These are phyloP conservation scores for Periconia macrospinosa DNA, from an alignment of 2,329 filamentous ascomycete species.

Conservation along the genomic window DNA sequence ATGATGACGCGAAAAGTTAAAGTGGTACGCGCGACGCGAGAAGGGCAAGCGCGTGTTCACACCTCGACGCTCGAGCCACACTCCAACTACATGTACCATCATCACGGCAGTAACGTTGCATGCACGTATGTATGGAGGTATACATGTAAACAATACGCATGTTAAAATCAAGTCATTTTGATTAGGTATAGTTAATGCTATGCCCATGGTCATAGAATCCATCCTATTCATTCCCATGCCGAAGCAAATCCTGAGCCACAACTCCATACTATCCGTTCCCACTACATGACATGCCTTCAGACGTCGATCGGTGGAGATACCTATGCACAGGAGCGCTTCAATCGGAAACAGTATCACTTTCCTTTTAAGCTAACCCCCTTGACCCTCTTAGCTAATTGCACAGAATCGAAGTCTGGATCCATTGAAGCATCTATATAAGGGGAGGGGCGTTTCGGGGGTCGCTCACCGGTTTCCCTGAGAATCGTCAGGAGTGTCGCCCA, in stretches of 20 bases:
- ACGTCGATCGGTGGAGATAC: slow-evolving; percentile 9
- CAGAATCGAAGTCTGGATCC: slow-evolving; percentile 55
- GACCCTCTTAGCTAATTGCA: slow-evolving; percentile 66
- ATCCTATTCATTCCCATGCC: not conserved
- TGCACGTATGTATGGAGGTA: too few species aligned
- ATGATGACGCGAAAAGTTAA: slow-evolving; percentile 20
- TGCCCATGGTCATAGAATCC: not conserved
- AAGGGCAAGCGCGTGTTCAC: slow-evolving; percentile 31
- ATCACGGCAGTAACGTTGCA: too few species aligned
- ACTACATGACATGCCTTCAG: not conserved
- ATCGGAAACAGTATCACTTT: slow-evolving; percentile 23
- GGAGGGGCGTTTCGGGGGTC: slow-evolving; percentile 72
- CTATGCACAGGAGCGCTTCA: slow-evolving; percentile 11
- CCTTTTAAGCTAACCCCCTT: slow-evolving; percentile 61
- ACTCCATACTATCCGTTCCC: not conserved
- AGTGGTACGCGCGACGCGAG: slow-evolving; percentile 36
- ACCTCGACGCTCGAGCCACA: slow-evolving; percentile 23
- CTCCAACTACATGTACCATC: too few species aligned
- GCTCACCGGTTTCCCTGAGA: slow-evolving; percentile 96
- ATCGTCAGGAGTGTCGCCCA: slow-evolving; percentile 95
- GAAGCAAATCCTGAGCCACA: not conserved
- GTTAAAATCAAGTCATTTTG: not conserved
- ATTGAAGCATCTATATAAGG: slow-evolving; percentile 29
- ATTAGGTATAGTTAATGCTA: not conserved
- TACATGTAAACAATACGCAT: too few species aligned